phyloP scores from a whole-genome alignment of 345 rosid genomes.

The Linum lewisii region DNA sequence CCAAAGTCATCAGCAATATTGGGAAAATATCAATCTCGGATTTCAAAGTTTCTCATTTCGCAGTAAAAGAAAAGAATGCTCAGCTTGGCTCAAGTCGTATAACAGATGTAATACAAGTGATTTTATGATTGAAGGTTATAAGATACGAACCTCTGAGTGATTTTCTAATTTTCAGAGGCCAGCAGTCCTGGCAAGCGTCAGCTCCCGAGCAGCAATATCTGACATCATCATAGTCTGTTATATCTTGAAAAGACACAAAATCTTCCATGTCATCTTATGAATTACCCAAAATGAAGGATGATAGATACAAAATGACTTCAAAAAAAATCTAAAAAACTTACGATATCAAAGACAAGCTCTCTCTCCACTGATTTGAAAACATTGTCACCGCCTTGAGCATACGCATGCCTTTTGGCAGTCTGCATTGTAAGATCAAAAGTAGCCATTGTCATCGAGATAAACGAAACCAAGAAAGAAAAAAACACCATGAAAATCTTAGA shows the following conservation, averaged over 20 bases:
- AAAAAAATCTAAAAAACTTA: slow-evolving; percentile 28
- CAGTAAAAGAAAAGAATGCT: background rate
- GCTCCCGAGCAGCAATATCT: slow-evolving; percentile 95
- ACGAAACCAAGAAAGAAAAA: background rate
- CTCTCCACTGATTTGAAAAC: slow-evolving; percentile 84
- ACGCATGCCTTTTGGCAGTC: slow-evolving; percentile 81
- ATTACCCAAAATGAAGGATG: background rate
- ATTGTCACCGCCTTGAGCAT: slow-evolving; percentile 58
- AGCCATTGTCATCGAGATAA: no score
- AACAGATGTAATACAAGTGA: no score
- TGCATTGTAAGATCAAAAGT: slow-evolving; percentile 16
- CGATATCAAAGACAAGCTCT: slow-evolving; percentile 81
- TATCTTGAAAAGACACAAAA: slow-evolving; percentile 51
- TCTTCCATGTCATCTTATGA: slow-evolving; percentile 5
- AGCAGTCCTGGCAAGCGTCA: slow-evolving; percentile 78
- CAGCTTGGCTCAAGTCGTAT: no score
- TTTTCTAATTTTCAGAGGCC: slow-evolving; percentile 90
- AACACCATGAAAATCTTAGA: background rate
- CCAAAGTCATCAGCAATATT: slow-evolving; percentile 77
- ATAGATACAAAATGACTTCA: background rate
- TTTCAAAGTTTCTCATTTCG: background rate
- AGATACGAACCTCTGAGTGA: slow-evolving; percentile 88
- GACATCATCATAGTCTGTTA: slow-evolving; percentile 82
- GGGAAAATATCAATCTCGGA: background rate
- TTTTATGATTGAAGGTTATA: no score